These are phyloP conservation scores for Flaveria robusta DNA, from an alignment of 129 eudicot species.

Conservation along the genomic window DNA sequence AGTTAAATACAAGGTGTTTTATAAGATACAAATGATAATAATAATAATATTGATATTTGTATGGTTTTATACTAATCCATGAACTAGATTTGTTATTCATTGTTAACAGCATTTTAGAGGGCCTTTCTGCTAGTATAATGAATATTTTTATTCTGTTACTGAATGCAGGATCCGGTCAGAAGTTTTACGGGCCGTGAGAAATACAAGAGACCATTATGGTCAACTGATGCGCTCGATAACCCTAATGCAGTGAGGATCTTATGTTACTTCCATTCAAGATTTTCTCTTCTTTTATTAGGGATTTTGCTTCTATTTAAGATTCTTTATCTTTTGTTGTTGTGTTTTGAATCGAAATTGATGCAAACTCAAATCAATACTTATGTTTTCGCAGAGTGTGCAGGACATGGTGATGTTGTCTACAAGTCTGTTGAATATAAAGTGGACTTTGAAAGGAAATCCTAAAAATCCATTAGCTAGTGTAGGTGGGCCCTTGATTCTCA, in stretches of 20 bases:
- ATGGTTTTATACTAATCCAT: not conserved
- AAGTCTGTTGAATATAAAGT: constrained; percentile 70
- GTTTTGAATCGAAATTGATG: not conserved
- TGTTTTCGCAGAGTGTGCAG: constrained; percentile 60
- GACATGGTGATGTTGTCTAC: constrained; percentile 88
- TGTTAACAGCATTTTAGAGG: not conserved
- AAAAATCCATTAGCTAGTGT: constrained; percentile 57
- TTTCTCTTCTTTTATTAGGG: not conserved
- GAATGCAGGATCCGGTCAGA: constrained; percentile 83
- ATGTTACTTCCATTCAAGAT: not conserved
- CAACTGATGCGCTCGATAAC: constrained; percentile 64
- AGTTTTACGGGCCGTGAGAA: constrained; percentile 91
- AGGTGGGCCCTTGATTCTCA: constrained; percentile 78
- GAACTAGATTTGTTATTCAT: not conserved
- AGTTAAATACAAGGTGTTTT: constrained; percentile 71
- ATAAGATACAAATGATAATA: not conserved
- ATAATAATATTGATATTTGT: not conserved
- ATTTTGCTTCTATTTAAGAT: too few species aligned
- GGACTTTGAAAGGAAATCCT: constrained; percentile 93
- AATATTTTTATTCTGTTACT: not conserved
- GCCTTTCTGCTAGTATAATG: not conserved
- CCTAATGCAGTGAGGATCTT: constrained; percentile 68
- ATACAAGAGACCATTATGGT: constrained; percentile 90
- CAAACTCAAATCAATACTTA: not conserved
- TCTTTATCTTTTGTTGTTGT: not conserved